Percentiles rank a stretch among this genome's conserved stretches.
Conservation (phyloP, 306 rosid species). For the Acacia confusa region DNA sequence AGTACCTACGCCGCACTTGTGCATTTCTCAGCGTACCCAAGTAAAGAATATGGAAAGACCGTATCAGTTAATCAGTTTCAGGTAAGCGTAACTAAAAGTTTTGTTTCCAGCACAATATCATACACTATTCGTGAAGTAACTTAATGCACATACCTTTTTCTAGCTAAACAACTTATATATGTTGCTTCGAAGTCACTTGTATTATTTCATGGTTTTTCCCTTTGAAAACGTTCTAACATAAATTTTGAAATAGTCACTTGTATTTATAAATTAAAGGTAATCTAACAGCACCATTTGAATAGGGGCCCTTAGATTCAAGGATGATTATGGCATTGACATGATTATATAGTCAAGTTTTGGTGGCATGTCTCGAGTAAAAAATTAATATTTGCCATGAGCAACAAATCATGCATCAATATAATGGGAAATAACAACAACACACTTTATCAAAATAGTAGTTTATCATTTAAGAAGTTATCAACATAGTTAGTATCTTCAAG, state of each 20-base stretch:
- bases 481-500: background rate
- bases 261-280: background rate
- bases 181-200: background rate
- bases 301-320: background rate
- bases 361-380: background rate
- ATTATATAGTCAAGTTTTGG: background rate
- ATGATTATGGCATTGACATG: constrained; percentile 11
- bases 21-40: constrained; percentile 70
- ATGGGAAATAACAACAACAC: background rate
- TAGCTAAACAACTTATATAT: background rate
- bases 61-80: constrained; percentile 88
- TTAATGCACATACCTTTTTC: background rate
- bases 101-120: background rate
- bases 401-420: background rate
- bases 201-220: background rate
- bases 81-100: constrained; percentile 40
- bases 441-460: background rate
- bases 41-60: constrained; percentile 82
- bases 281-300: background rate
- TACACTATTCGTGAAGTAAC: background rate
- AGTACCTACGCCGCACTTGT: constrained; percentile 90
- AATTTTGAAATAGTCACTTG: background rate
- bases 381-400: constrained; percentile 1
- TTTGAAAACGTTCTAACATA: background rate
- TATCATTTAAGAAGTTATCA: background rate